A percentile compares a stretch with the other conserved stretches of the same genome.
Conservation (phyloP, 2,329 filamentous ascomycete genomes). For the Scorias spongiosa region DNA sequence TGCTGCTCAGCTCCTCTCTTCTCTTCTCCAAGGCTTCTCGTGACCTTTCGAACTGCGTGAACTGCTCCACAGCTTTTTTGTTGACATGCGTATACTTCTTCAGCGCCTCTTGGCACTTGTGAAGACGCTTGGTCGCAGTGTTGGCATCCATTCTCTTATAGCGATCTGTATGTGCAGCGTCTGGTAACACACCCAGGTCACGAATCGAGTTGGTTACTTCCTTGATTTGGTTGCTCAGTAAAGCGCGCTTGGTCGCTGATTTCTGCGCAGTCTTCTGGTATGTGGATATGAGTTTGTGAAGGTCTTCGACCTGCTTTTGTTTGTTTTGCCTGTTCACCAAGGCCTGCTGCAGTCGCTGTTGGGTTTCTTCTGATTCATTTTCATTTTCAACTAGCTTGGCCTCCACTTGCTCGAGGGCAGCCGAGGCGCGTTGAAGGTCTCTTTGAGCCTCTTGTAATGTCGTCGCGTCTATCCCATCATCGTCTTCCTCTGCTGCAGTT, state of each 20-base stretch:
- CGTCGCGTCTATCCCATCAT: conserved; percentile 38
- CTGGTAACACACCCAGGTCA: conserved; percentile 80
- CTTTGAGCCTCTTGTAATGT: conserved; percentile 64
- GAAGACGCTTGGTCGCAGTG: conserved; percentile 49
- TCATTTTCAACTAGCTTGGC: conserved; percentile 62
- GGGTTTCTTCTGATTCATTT: conserved; percentile 47
- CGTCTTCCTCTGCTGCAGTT: conserved; percentile 52
- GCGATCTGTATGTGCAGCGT: conserved; percentile 73
- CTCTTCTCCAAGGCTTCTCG: conserved; percentile 75
- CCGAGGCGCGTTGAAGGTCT: conserved; percentile 65
- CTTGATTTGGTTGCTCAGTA: conserved; percentile 58
- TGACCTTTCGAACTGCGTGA: conserved; percentile 90
- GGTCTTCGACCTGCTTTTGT: conserved; percentile 58
- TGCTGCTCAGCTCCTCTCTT: conserved; percentile 72
- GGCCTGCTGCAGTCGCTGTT: conserved; percentile 39
- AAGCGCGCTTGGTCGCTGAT: conserved; percentile 73
- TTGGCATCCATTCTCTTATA: conserved; percentile 74
- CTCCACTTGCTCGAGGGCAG: conserved; percentile 51
- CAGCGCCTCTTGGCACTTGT: conserved; percentile 79
- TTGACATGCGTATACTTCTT: conserved; percentile 98
- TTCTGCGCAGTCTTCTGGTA: conserved; percentile 86
- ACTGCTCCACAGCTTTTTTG: conserved; percentile 98
- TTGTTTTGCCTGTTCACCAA: conserved; percentile 46
- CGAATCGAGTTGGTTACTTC: conserved; percentile 82
- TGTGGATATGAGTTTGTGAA: conserved; percentile 64